These are phyloP conservation scores for Coemansia sp. DNA, from an alignment of 192 early-diverging fungal genomes.

Conservation along the genomic window DNA sequence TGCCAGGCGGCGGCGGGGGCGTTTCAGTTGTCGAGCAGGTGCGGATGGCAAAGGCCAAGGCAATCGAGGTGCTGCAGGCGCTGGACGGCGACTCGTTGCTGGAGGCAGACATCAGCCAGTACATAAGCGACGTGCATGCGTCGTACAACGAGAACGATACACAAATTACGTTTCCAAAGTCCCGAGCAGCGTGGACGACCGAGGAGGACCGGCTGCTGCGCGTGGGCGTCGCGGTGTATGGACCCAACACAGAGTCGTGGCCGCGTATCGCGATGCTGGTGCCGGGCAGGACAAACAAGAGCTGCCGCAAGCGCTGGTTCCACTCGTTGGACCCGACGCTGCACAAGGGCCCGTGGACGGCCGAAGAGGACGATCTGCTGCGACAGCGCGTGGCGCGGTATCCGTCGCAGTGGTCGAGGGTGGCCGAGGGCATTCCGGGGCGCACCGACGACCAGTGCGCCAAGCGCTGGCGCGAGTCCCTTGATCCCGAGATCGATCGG, in stretches of 20 bases:
- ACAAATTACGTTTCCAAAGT: conserved; percentile 39
- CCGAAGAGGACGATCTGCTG: conserved; percentile 72
- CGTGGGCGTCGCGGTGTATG: conserved; percentile 68
- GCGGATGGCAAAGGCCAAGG: conserved; percentile 37
- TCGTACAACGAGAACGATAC: conserved; percentile 32
- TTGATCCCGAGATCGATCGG: conserved; percentile 78
- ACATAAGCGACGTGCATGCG: conserved; percentile 34
- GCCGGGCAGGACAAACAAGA: conserved; percentile 75
- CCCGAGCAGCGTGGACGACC: conserved; percentile 65
- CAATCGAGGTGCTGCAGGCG: conserved; percentile 29
- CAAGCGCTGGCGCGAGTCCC: conserved; percentile 82
- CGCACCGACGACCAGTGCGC: conserved; percentile 88
- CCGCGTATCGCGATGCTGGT: conserved; percentile 71
- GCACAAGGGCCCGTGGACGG: conserved; percentile 77
- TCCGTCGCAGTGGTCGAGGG: conserved; percentile 79
- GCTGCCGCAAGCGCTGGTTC: conserved; percentile 79
- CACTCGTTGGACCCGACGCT: conserved; percentile 73
- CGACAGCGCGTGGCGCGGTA: conserved; percentile 64
- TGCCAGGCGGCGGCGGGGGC: no score
- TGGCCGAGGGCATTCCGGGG: conserved; percentile 72
- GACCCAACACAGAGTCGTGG: conserved; percentile 78
- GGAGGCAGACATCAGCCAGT: conserved; percentile 21
- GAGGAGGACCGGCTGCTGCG: conserved; percentile 75
- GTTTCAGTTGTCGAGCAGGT: conserved; percentile 25
- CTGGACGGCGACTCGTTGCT: conserved; percentile 29